phyloP scores from a whole-genome alignment of 2,329 filamentous ascomycete genomes.

The Aspergillus carbonarius region DNA sequence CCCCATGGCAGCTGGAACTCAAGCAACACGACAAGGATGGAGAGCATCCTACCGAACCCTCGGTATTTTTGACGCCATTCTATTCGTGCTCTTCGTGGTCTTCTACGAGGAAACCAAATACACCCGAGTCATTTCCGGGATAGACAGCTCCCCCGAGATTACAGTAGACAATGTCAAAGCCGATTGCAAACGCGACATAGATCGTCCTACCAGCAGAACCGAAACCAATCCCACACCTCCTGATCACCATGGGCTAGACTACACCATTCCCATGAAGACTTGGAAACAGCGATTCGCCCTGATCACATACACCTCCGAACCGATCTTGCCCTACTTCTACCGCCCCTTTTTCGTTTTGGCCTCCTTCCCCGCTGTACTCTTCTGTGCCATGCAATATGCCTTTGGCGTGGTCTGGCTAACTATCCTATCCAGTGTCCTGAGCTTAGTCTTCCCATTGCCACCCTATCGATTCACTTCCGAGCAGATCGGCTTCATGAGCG shows the following conservation, averaged over 20 bases:
- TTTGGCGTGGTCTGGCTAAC: slow-evolving; percentile 39
- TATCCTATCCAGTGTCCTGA: slow-evolving; percentile 30
- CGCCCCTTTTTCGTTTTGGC: slow-evolving; percentile 33
- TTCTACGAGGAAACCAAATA: slow-evolving; percentile 42
- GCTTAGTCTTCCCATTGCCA: slow-evolving; percentile 37
- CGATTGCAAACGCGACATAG: slow-evolving; percentile 9
- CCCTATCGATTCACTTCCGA: slow-evolving; percentile 34
- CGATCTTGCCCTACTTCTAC: slow-evolving; percentile 33
- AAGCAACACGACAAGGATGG: slow-evolving; percentile 36
- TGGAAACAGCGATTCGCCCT: slow-evolving; percentile 29
- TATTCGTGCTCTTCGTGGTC: slow-evolving; percentile 33
- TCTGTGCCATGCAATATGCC: slow-evolving; percentile 43
- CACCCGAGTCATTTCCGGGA: slow-evolving; percentile 18
- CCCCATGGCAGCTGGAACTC: slow-evolving; percentile 35
- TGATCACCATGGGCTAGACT: slow-evolving; percentile 26
- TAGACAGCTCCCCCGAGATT: background rate
- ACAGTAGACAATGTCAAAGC: background rate
- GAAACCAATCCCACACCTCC: slow-evolving; percentile 12
- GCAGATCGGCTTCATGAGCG: slow-evolving; percentile 34
- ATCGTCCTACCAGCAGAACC: background rate
- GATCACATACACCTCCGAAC: slow-evolving; percentile 23
- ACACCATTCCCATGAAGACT: slow-evolving; percentile 25
- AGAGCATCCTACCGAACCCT: slow-evolving; percentile 38
- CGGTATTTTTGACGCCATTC: slow-evolving; percentile 31
- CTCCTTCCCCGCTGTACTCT: slow-evolving; percentile 42